These are phyloP conservation scores for Porpolomopsis calyptriformis DNA, from an alignment of 768 basidiomycete species.

Conservation along the genomic window DNA sequence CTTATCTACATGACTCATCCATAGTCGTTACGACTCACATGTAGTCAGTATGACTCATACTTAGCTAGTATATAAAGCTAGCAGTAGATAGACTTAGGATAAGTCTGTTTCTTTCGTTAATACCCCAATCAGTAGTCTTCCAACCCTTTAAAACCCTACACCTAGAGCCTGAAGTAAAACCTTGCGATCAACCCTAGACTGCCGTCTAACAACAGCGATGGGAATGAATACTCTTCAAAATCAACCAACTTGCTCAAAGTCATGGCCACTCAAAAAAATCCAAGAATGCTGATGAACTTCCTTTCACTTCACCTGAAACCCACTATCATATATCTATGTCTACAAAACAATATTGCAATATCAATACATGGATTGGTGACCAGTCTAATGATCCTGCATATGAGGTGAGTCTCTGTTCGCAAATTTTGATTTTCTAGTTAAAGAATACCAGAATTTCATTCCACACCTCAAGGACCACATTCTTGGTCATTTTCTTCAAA, in stretches of 20 bases:
- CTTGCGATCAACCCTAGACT: no score
- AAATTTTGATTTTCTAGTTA: neutral
- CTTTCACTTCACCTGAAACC: neutral
- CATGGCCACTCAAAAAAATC: slow-evolving; percentile 10
- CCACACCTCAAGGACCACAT: slow-evolving; percentile 20
- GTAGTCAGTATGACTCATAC: no score
- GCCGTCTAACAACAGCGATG: slow-evolving; percentile 9
- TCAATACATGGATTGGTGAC: slow-evolving; percentile 11
- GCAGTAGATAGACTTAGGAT: no score
- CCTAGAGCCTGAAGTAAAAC: no score
- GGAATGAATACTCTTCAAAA: slow-evolving; percentile 6
- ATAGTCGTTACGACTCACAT: no score
- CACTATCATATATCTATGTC: slow-evolving; percentile 13
- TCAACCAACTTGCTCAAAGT: slow-evolving; percentile 11
- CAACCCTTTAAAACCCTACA: no score
- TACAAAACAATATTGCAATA: no score
- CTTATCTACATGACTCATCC: no score
- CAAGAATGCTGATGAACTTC: no score
- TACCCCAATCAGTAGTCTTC: slow-evolving; percentile 30
- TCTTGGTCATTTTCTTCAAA: slow-evolving; percentile 16
- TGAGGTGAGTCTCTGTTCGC: slow-evolving; percentile 16
- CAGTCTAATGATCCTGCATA: slow-evolving; percentile 7
- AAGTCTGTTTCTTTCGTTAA: no score
- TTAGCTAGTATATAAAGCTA: no score
- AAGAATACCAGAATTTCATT: slow-evolving; percentile 18